phyloP scores from a whole-genome alignment of 2,329 filamentous ascomycete genomes.

The Pseudocercospora fijiensis region DNA sequence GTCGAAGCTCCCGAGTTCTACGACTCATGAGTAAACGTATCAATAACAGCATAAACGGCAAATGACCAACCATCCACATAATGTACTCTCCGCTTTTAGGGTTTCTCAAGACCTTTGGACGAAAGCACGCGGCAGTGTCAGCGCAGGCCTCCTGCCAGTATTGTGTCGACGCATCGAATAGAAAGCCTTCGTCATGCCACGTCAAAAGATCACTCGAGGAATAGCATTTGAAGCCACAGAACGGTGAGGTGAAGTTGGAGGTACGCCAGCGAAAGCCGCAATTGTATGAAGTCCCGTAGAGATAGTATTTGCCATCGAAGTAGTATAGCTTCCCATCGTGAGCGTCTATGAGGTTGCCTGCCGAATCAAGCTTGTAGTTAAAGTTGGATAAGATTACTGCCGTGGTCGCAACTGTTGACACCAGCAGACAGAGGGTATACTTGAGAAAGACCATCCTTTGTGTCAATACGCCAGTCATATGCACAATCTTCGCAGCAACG shows the following conservation, averaged over 20 bases:
- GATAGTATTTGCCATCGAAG: neutral
- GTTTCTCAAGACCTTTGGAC: neutral
- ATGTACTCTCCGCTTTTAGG: neutral
- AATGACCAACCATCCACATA: neutral
- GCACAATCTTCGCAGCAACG: neutral
- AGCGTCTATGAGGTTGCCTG: neutral
- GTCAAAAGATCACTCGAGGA: neutral
- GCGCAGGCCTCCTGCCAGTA: neutral
- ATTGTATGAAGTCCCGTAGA: neutral
- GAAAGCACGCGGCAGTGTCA: neutral
- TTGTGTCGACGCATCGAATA: neutral
- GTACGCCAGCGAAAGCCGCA: neutral
- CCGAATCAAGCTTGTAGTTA: neutral
- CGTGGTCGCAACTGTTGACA: neutral
- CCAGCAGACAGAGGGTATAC: neutral
- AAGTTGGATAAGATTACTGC: neutral
- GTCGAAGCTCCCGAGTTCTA: neutral
- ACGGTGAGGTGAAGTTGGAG: neutral
- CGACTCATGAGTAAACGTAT: neutral
- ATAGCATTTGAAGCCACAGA: neutral
- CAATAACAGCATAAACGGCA: neutral
- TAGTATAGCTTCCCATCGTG: neutral
- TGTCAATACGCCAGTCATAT: neutral
- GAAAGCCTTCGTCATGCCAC: neutral
- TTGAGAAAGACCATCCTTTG: neutral